Conservation (phyloP, 2,329 filamentous ascomycete genomes). For the Cladophialophora immunda region DNA sequence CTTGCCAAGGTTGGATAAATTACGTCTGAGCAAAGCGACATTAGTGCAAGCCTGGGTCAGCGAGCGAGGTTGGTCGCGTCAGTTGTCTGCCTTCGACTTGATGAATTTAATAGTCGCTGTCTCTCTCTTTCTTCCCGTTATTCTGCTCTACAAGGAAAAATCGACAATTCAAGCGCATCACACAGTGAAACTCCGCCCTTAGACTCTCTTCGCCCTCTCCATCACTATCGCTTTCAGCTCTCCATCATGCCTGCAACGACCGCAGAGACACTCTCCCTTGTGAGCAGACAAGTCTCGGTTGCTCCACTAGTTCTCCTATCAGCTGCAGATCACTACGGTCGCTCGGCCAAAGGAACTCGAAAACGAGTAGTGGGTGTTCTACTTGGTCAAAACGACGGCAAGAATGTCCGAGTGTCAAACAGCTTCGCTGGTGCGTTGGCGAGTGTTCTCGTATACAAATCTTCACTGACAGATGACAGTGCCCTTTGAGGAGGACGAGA, state of each 20-base stretch:
- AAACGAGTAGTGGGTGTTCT: slow-evolving; percentile 93
- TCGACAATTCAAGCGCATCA: no score
- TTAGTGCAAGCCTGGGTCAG: background rate
- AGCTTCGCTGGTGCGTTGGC: slow-evolving; percentile 85
- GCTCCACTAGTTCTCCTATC: slow-evolving; percentile 97
- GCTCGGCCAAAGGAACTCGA: slow-evolving; percentile 86
- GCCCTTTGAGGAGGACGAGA: slow-evolving; percentile 98
- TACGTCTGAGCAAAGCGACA: slow-evolving; percentile 1
- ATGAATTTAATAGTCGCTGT: background rate
- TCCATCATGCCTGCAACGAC: slow-evolving; percentile 90
- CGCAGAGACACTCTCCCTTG: slow-evolving; percentile 93
- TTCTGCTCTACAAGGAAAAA: background rate
- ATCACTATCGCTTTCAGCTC: background rate
- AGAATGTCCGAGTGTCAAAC: slow-evolving; percentile 96
- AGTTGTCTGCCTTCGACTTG: slow-evolving; percentile 4
- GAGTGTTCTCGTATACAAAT: background rate
- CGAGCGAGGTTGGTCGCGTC: slow-evolving; percentile 8
- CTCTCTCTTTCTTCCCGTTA: background rate
- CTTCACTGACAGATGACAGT: slow-evolving; percentile 63
- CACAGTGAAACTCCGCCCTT: no score
- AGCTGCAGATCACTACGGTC: slow-evolving; percentile 97
- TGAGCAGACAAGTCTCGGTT: slow-evolving; percentile 94
- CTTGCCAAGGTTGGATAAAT: background rate
- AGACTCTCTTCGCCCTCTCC: background rate
- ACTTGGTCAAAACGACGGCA: slow-evolving; percentile 93